Percentiles rank a stretch among this genome's conserved stretches.
phyloP scores from a whole-genome alignment of 2,329 filamentous ascomycete species.

The Penicillium sclerotigenum region DNA sequence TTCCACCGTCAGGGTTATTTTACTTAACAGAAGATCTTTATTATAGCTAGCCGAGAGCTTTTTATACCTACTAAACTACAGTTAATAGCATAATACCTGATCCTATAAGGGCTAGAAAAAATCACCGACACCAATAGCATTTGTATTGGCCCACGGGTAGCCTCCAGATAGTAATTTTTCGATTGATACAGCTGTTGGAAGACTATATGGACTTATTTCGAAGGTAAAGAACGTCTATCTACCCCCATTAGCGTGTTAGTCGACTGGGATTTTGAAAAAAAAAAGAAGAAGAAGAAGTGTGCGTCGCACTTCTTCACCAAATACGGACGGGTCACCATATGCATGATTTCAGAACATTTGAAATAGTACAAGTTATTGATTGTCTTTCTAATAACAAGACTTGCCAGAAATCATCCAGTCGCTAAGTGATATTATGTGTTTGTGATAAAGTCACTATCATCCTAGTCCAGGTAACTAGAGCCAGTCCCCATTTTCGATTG shows the following conservation, averaged over 20 bases:
- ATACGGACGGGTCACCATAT: neutral
- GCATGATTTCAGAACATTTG: neutral
- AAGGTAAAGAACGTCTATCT: neutral
- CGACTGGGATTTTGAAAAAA: neutral
- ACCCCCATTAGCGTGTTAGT: neutral
- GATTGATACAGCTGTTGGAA: neutral
- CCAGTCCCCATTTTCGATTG: neutral
- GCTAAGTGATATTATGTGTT: neutral
- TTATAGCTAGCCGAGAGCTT: neutral
- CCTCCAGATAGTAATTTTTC: neutral
- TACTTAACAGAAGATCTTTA: neutral
- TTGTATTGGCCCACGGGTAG: neutral
- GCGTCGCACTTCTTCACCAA: neutral
- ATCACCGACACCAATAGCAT: neutral
- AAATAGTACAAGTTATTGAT: neutral
- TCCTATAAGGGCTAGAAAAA: neutral
- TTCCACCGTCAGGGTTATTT: neutral
- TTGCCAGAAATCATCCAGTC: too few species aligned
- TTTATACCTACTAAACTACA: neutral
- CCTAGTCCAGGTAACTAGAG: neutral
- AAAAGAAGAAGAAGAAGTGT: neutral
- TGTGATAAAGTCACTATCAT: neutral
- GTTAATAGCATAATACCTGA: neutral
- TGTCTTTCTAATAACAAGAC: neutral
- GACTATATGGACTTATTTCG: neutral